Evolutionary conservation across 2,329 filamentous ascomycete species (phyloP).

Genomic region (Talaromyces sp.): DNA sequence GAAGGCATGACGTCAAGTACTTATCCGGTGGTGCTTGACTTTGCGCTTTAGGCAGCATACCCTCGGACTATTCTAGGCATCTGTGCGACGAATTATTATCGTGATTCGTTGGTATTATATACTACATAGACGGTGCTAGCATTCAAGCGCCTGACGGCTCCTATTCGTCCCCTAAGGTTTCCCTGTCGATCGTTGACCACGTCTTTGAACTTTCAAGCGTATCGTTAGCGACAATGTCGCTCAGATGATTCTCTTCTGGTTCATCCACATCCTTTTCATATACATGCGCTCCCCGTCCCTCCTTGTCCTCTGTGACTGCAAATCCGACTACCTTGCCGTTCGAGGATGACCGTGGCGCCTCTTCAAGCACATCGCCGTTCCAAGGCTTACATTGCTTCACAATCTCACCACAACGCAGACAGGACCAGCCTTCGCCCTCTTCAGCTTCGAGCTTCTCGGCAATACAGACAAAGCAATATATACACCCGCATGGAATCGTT

Average conservation of each 20-base stretch:
- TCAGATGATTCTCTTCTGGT: constrained; percentile 14
- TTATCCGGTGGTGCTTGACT: no score
- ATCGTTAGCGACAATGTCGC: constrained; percentile 29
- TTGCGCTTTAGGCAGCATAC: no score
- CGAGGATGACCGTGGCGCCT: constrained; percentile 29
- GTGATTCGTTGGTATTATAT: no score
- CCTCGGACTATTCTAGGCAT: no score
- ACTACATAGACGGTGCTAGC: no score
- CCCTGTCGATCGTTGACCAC: constrained; percentile 33
- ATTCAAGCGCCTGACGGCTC: neutral
- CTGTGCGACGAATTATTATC: no score
- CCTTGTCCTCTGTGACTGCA: constrained; percentile 27
- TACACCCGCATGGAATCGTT: constrained; percentile 77
- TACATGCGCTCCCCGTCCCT: constrained; percentile 13
- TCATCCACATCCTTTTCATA: constrained; percentile 19
- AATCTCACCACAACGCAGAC: constrained; percentile 77
- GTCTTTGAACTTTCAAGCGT: constrained; percentile 32
- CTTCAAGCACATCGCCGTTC: constrained; percentile 74
- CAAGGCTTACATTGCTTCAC: constrained; percentile 85
- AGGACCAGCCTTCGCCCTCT: constrained; percentile 90
- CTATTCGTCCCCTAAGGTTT: neutral
- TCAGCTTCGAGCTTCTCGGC: constrained; percentile 83
- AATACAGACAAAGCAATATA: constrained; percentile 97
- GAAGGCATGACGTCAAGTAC: no score
- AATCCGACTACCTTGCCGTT: constrained; percentile 41